phyloP scores from a whole-genome alignment of 179 eudicot genomes.

The Silene coronaria region DNA sequence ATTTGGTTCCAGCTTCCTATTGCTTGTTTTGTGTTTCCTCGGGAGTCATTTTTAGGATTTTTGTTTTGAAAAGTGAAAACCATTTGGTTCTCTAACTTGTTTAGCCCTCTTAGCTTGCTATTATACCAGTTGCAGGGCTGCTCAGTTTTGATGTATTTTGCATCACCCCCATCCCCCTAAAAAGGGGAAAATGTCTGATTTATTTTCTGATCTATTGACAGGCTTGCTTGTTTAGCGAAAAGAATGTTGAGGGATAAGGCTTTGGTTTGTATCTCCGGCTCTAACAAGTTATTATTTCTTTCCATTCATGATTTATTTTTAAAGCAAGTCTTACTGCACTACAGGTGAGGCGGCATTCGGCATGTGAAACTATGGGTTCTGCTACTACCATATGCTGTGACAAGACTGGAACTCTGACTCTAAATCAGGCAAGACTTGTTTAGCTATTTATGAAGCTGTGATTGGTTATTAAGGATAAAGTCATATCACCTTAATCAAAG shows the following conservation, averaged over 20 bases:
- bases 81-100: background rate
- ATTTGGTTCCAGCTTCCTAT: background rate
- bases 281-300: background rate
- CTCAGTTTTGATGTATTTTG: background rate
- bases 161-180: background rate
- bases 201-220: slow-evolving; percentile 24
- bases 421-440: slow-evolving; percentile 45
- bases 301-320: background rate
- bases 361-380: slow-evolving; percentile 98
- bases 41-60: background rate
- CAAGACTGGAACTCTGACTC: slow-evolving; percentile 80
- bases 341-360: slow-evolving; percentile 89
- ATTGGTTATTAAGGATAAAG: background rate
- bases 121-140: background rate
- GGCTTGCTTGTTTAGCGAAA: slow-evolving; percentile 89
- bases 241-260: slow-evolving; percentile 97
- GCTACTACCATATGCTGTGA: slow-evolving; percentile 99
- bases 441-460: background rate
- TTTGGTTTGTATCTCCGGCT: slow-evolving; percentile 46
- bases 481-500: too few relatives aligned
- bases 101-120: background rate
- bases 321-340: slow-evolving; percentile 12
- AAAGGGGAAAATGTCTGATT: background rate
- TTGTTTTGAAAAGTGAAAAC: background rate
- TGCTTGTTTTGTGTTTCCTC: background rate